Evolutionary conservation across 306 rosid species (phyloP).

Genomic region (Cotoneaster glaucophyllus): DNA sequence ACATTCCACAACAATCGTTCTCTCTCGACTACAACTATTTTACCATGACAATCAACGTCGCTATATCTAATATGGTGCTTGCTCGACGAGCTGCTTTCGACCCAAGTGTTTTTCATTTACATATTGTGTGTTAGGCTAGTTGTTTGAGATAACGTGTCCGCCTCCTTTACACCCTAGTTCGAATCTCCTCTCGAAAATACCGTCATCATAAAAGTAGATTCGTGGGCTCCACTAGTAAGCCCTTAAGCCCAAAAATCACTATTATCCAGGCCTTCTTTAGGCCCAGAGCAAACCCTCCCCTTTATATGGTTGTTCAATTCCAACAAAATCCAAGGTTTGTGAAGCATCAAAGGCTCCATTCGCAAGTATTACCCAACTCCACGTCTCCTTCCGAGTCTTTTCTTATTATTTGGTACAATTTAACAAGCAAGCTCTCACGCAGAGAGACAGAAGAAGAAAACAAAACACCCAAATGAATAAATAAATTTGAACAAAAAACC

Average conservation of each 20-base stretch:
- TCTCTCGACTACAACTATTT: too few relatives aligned
- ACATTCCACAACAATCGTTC: not conserved
- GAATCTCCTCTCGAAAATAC: too few relatives aligned
- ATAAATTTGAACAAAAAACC: too few relatives aligned
- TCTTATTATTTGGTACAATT: not conserved
- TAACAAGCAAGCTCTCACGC: not conserved
- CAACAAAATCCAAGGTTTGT: not conserved
- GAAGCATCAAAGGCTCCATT: not conserved
- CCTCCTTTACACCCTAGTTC: not conserved
- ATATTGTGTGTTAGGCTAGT: not conserved
- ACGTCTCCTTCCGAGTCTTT: conserved; percentile 20
- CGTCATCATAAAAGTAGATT: too few relatives aligned
- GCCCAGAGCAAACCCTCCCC: not conserved
- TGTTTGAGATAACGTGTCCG: not conserved
- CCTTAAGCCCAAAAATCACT: not conserved
- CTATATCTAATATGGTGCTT: not conserved
- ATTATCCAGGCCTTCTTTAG: not conserved
- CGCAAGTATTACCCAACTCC: conserved; percentile 11
- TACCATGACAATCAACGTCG: not conserved
- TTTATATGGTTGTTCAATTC: not conserved
- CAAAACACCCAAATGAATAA: not conserved
- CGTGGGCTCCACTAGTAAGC: not conserved
- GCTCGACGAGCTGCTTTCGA: not conserved
- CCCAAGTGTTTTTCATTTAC: not conserved
- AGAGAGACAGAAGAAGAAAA: not conserved